A percentile compares a stretch with the other conserved stretches of the same genome.
Evolutionary conservation across 306 rosid species (phyloP).

Genomic region (Fagus crenata): DNA sequence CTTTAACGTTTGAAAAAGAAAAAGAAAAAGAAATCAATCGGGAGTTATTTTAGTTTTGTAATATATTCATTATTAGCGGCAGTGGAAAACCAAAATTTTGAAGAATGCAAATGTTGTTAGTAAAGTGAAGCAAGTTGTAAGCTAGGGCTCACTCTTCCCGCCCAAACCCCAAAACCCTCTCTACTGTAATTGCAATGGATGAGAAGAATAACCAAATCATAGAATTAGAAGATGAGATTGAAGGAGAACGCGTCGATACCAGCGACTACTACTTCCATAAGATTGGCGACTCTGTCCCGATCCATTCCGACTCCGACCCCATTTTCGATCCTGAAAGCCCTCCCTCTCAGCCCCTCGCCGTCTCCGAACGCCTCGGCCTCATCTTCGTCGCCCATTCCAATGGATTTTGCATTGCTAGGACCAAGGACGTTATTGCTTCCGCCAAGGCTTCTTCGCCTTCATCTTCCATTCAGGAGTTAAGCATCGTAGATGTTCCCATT

Average conservation of each 20-base stretch:
- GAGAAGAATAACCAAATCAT: slow-evolving; percentile 21
- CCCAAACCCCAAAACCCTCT: not conserved
- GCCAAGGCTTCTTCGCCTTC: slow-evolving; percentile 32
- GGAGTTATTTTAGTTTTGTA: too few relatives aligned
- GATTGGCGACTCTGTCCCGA: slow-evolving; percentile 67
- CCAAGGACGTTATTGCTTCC: slow-evolving; percentile 61
- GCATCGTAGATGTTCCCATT: slow-evolving; percentile 59
- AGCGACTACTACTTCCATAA: slow-evolving; percentile 59
- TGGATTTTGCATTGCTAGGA: slow-evolving; percentile 75
- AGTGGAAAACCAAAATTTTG: too few relatives aligned
- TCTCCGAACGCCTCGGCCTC: slow-evolving; percentile 67
- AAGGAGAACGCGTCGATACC: slow-evolving; percentile 46
- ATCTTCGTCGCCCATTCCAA: slow-evolving; percentile 67
- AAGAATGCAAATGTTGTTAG: too few relatives aligned
- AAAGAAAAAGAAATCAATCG: too few relatives aligned
- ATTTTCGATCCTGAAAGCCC: slow-evolving; percentile 42
- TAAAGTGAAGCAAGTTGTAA: not conserved
- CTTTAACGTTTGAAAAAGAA: too few relatives aligned
- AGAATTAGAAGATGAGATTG: slow-evolving; percentile 40
- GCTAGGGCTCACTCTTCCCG: slow-evolving; percentile 11
- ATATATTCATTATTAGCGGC: too few relatives aligned
- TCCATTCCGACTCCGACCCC: slow-evolving; percentile 37
- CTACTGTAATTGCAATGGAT: slow-evolving; percentile 8
- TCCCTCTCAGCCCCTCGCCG: slow-evolving; percentile 71
- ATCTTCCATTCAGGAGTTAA: slow-evolving; percentile 53